phyloP scores from a whole-genome alignment of 345 rosid species.

The Ailanthus altissimus region DNA sequence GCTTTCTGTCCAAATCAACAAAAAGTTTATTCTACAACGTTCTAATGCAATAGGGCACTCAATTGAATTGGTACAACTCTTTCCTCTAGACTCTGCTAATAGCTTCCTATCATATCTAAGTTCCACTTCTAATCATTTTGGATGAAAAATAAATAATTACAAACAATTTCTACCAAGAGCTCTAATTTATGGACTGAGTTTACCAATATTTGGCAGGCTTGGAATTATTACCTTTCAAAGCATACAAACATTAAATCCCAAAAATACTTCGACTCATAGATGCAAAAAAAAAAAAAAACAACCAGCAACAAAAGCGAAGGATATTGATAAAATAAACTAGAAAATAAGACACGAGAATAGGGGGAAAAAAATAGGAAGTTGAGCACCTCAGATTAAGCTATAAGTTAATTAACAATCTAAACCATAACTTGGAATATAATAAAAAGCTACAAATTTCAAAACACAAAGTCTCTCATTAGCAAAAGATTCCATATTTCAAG shows the following conservation, averaged over 20 bases:
- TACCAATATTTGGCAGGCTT: background rate
- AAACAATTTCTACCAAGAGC: no score
- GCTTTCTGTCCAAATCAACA: no score
- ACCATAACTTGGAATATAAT: background rate
- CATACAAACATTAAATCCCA: background rate
- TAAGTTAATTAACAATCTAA: background rate
- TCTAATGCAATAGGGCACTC: background rate
- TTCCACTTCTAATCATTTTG: background rate
- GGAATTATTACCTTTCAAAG: background rate
- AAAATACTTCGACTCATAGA: background rate
- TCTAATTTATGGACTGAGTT: background rate
- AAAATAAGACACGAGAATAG: background rate
- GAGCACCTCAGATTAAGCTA: background rate
- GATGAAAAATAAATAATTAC: background rate
- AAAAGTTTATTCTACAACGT: background rate
- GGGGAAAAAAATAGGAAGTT: background rate
- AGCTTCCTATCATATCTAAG: background rate
- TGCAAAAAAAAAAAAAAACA: background rate
- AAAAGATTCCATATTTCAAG: constrained; percentile 1
- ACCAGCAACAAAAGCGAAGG: no score
- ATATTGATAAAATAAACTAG: background rate
- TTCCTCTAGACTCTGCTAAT: background rate
- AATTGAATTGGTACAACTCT: background rate
- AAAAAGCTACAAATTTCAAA: background rate
- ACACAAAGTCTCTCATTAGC: background rate